Percentiles rank a stretch among this genome's conserved stretches.
Evolutionary conservation across 208 protist species (phyloP).

Genomic region (Trypanosoma rangeli): DNA sequence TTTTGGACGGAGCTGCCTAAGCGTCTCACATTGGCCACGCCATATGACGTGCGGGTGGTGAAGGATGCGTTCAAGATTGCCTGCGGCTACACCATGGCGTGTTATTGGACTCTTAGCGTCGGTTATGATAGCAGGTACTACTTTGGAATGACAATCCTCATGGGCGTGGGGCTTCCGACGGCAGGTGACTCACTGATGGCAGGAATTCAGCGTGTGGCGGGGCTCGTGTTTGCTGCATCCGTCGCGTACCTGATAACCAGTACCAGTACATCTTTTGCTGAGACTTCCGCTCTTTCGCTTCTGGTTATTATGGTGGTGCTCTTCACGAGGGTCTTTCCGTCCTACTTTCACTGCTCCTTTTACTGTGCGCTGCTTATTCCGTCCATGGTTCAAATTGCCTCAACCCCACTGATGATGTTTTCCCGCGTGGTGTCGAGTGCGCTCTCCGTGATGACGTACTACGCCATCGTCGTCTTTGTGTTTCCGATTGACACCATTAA

Average conservation of each 20-base stretch:
- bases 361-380: constrained; percentile 51
- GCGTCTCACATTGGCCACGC: constrained; percentile 53
- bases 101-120: constrained; percentile 41
- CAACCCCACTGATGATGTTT: constrained; percentile 33
- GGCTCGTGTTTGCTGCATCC: constrained; percentile 46
- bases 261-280: constrained; percentile 34
- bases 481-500: constrained; percentile 64
- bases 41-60: constrained; percentile 60
- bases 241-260: constrained; percentile 47
- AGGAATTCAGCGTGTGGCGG: constrained; percentile 57
- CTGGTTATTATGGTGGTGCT: constrained; percentile 41
- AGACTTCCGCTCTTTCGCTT: constrained; percentile 34
- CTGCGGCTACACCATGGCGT: constrained; percentile 50
- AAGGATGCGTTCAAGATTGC: constrained; percentile 71
- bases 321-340: constrained; percentile 36
- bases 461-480: constrained; percentile 63
- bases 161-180: constrained; percentile 55
- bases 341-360: constrained; percentile 45
- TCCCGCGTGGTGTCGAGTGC: constrained; percentile 48
- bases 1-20: constrained; percentile 71
- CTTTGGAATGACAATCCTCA: constrained; percentile 75
- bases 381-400: constrained; percentile 32
- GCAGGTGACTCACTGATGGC: constrained; percentile 56
- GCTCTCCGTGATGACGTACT: constrained; percentile 73
- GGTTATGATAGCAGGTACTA: constrained; percentile 52